phyloP scores from a whole-genome alignment of 441 rosid species.

The Pelargonium cotyledonis region DNA sequence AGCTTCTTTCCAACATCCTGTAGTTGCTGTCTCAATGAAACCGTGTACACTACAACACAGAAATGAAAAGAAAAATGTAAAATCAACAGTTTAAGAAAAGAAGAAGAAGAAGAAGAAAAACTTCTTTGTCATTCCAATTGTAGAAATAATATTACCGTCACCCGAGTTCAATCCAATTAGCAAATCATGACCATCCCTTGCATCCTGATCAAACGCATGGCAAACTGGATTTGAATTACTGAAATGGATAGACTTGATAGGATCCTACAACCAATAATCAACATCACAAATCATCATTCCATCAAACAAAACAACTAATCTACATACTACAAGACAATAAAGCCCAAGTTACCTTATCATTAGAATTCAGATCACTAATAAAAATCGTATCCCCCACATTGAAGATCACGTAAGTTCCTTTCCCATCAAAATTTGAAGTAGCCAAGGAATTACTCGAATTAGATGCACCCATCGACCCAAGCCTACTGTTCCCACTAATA shows the following conservation, averaged over 20 bases:
- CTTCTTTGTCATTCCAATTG: conserved; percentile 13
- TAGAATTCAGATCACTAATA: conserved; percentile 93
- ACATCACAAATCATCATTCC: conserved; percentile 11
- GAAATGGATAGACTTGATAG: conserved; percentile 88
- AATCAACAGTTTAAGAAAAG: conserved; percentile 10
- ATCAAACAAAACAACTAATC: background rate
- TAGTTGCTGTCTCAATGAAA: conserved; percentile 90
- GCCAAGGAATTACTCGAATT: conserved; percentile 52
- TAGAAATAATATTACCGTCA: conserved; percentile 60
- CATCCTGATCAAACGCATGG: conserved; percentile 90
- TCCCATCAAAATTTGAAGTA: conserved; percentile 84
- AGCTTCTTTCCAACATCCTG: conserved; percentile 94
- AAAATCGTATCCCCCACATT: conserved; percentile 90
- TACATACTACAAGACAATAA: conserved; percentile 9
- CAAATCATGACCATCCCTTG: conserved; percentile 96
- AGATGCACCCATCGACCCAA: conserved; percentile 70
- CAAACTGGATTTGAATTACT: conserved; percentile 85
- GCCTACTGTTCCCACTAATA: conserved; percentile 53
- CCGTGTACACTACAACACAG: conserved; percentile 60
- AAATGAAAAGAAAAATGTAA: too few species aligned
- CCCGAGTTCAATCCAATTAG: conserved; percentile 86
- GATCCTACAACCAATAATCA: conserved; percentile 57
- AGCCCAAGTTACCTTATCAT: conserved; percentile 69
- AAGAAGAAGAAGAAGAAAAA: conserved; percentile 6
- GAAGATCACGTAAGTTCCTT: conserved; percentile 92